Conservation (phyloP, 1,139 yeast species). For the Candida sp. region DNA sequence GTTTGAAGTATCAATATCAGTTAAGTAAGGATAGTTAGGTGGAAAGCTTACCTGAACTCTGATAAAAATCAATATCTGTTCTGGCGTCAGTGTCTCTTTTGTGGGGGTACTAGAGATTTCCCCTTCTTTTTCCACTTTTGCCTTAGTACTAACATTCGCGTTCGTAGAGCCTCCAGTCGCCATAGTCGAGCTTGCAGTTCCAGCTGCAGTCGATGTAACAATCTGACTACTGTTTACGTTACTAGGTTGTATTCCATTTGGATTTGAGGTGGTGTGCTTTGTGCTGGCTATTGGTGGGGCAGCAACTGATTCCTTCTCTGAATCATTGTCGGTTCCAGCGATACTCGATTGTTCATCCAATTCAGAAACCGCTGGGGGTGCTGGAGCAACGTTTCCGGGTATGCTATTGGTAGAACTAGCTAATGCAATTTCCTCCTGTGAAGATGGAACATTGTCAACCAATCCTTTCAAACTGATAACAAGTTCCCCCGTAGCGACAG, state of each 20-base stretch:
- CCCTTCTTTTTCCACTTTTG: conserved; percentile 4
- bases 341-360: background rate
- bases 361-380: background rate
- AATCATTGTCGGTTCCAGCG: background rate
- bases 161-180: background rate
- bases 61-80: conserved; percentile 63
- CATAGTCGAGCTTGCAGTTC: background rate
- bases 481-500: conserved; percentile 81
- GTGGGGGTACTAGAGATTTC: conserved; percentile 3
- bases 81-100: conserved; percentile 14
- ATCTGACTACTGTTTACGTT: background rate
- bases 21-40: conserved; percentile 59
- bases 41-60: conserved; percentile 72
- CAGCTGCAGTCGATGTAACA: background rate
- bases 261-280: background rate
- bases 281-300: background rate
- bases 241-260: background rate
- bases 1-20: conserved; percentile 35
- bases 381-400: conserved; percentile 2
- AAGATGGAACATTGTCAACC: conserved; percentile 47
- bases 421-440: conserved; percentile 3
- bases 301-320: conserved; percentile 1
- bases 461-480: conserved; percentile 69
- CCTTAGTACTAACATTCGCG: conserved; percentile 1
- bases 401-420: background rate